A percentile compares a stretch with the other conserved stretches of the same genome.
Evolutionary conservation across 768 basidiomycete genomes (phyloP).

Genomic region (Sistotremastrum niveocremeum): DNA sequence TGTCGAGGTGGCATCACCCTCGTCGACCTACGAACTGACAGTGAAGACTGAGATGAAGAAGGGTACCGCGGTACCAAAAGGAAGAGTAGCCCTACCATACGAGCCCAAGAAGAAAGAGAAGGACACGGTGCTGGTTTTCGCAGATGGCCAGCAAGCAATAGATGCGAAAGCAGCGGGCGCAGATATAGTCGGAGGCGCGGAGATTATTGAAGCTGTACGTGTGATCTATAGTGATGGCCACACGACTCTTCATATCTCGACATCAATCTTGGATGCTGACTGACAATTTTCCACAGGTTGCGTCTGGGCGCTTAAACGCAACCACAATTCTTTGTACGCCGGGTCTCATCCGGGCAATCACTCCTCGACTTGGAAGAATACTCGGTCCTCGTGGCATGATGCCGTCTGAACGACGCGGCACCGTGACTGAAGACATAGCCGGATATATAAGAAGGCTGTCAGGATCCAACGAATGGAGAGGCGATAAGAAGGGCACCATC

Average conservation of each 20-base stretch:
- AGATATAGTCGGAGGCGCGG: slow-evolving; percentile 78
- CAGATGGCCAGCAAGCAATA: slow-evolving; percentile 70
- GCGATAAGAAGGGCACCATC: slow-evolving; percentile 76
- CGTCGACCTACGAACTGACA: slow-evolving; percentile 65
- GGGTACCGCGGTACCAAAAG: slow-evolving; percentile 76
- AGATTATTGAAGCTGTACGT: slow-evolving; percentile 76
- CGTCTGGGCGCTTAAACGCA: slow-evolving; percentile 59
- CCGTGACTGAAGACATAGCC: slow-evolving; percentile 81
- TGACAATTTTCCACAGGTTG: slow-evolving; percentile 33
- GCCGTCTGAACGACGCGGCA: slow-evolving; percentile 89
- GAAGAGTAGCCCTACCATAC: slow-evolving; percentile 72
- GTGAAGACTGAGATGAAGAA: slow-evolving; percentile 69
- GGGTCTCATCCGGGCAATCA: slow-evolving; percentile 62
- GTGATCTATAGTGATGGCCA: not conserved
- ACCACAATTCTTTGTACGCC: slow-evolving; percentile 80
- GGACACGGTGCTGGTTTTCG: slow-evolving; percentile 85
- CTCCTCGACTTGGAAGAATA: slow-evolving; percentile 65
- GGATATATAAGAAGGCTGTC: slow-evolving; percentile 68
- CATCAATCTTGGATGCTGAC: not conserved
- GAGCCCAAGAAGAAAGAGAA: slow-evolving; percentile 50
- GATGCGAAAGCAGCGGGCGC: slow-evolving; percentile 83
- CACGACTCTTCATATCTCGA: not conserved
- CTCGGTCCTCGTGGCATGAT: slow-evolving; percentile 84
- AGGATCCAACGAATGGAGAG: slow-evolving; percentile 86
- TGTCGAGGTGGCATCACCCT: slow-evolving; percentile 67